Evolutionary conservation across 176 grass and related monocot genomes (phyloP).

Genomic region (Rhynchospora tenuis): DNA sequence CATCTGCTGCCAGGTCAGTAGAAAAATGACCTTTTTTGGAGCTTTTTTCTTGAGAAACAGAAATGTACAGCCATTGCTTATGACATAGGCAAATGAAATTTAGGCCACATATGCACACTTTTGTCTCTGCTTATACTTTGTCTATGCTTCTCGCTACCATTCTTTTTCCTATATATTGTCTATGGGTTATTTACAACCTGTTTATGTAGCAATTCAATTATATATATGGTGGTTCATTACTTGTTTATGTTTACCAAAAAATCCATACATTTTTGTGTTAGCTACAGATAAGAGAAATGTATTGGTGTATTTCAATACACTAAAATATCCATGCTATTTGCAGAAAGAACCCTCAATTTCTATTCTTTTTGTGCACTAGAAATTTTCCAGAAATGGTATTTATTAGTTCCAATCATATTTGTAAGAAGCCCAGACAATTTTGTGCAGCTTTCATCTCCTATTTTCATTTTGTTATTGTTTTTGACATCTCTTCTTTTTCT

Average conservation of each 20-base stretch:
- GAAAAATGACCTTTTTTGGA: neutral
- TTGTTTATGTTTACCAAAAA: neutral
- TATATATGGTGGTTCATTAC: neutral
- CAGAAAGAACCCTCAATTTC: neutral
- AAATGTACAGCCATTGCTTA: neutral
- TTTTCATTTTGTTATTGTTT: neutral
- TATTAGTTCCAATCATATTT: neutral
- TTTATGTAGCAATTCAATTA: neutral
- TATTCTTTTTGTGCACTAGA: neutral
- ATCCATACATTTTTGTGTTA: neutral
- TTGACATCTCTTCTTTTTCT: conserved; percentile 6
- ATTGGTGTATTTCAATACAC: neutral
- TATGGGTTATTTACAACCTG: neutral
- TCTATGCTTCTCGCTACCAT: neutral
- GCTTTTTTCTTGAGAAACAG: neutral
- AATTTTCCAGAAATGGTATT: neutral
- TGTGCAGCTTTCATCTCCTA: neutral
- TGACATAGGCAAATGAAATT: neutral
- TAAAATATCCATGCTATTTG: neutral
- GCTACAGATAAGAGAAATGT: neutral
- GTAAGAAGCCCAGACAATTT: neutral
- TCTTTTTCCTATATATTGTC: neutral
- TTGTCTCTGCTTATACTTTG: neutral
- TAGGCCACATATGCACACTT: neutral
- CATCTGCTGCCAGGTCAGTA: conserved; percentile 60